Evolutionary conservation across 768 basidiomycete species (phyloP), one percentile per base, ranked within the genome.

Genomic region (Tylopilus subfusipes): DNA sequence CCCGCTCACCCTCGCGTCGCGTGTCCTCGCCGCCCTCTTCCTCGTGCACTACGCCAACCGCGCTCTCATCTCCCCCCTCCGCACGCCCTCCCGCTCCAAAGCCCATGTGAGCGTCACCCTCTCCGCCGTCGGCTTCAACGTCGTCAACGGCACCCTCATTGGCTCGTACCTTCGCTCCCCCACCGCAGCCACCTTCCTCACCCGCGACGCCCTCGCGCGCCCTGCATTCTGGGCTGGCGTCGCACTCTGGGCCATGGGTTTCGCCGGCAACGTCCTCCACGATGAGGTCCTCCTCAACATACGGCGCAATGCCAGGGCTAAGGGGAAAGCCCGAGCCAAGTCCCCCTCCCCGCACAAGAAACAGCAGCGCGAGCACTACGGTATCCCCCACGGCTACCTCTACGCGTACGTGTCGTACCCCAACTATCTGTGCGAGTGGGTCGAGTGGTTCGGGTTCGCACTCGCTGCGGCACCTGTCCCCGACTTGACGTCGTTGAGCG

Each of bases 341-440:
- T 65, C 59, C 1, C 64, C 72, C 48, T 30, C 65, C 62, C 50
- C 63, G 19, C 42, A 56, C 57, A 59, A 55, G 42, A 54, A 66
- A 21, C 55, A 57, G 22, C 70, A 68, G 39, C 53, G 47, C 33
- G 80, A 83, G 46, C 76, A 90, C 69, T 92, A 92, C 66, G 84
- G 85, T 5, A 85, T 94, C 55, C 93, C 96, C 0, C 80, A 86
- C 48, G 91, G 89, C 0, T 79, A 82, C 21, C 73, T 96, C 18
- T 97, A 88, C 76, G 63, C 68, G 40, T 85, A 82, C 64, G 75
- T 98, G 62, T 92, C 93, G 7, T 96, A 86, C 73, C 96, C 96
- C 11, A 93, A 97, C 69, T 98, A 98, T 73, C 73, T 93, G 19
- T 93, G 87, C 72, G 96, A 98, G 68, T 98, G 96, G 96, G 54